Evolutionary conservation across 495 filamentous ascomycete genomes (phyloP).

Genomic region (Hypoxylon lenormandii): DNA sequence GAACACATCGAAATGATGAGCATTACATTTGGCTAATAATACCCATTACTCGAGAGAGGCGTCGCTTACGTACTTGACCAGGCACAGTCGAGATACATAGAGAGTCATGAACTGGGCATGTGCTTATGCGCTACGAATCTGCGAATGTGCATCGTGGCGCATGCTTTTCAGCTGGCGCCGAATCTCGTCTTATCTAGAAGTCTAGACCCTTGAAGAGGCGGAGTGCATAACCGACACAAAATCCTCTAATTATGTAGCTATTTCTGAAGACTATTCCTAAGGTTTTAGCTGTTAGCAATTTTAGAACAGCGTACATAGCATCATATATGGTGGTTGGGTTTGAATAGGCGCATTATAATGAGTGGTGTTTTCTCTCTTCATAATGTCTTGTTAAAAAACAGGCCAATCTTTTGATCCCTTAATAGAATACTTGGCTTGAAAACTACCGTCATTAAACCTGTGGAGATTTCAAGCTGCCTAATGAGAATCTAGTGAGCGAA

Average conservation of each 20-base stretch:
- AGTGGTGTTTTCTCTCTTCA: background rate
- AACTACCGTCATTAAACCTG: background rate
- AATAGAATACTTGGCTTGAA: background rate
- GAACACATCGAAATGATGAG: background rate
- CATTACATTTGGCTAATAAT: background rate
- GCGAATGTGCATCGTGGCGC: constrained; percentile 17
- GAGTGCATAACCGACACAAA: background rate
- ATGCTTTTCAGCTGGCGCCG: constrained; percentile 12
- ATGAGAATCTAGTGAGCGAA: constrained; percentile 1
- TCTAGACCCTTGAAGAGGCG: background rate
- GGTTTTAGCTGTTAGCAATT: background rate
- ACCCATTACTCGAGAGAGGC: background rate
- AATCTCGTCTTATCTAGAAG: background rate
- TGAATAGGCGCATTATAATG: background rate
- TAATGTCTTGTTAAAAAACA: background rate
- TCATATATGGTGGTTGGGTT: background rate
- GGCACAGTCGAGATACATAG: constrained; percentile 1
- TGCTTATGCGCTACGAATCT: constrained; percentile 1
- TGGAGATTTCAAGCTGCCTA: background rate
- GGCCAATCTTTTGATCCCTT: background rate
- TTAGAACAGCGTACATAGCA: background rate
- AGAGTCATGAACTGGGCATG: constrained; percentile 16
- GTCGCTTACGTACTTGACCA: background rate
- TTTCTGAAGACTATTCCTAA: constrained; percentile 1
- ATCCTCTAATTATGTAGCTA: background rate